Percentiles rank a stretch among this genome's conserved stretches.
Conservation (phyloP, 805 yeast species). For the Maudiozyma saulgeensis region DNA sequence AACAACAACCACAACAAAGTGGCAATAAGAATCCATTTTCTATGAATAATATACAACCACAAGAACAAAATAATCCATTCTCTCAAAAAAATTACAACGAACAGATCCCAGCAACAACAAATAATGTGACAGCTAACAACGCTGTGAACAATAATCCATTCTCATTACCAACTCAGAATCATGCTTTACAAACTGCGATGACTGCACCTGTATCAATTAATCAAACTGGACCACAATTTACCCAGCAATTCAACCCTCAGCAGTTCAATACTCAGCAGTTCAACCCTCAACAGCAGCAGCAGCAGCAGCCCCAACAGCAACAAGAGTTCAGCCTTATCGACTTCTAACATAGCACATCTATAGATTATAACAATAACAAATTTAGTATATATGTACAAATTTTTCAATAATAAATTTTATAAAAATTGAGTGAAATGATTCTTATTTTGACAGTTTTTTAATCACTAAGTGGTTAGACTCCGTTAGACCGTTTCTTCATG, state of each 20-base stretch:
- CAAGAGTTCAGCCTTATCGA: constrained; percentile 19
- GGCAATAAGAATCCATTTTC: constrained; percentile 34
- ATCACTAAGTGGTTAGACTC: not conserved
- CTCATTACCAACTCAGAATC: constrained; percentile 1
- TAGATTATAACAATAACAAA: not conserved
- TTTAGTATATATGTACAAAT: no score
- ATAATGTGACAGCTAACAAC: not conserved
- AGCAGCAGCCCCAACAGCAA: constrained; percentile 6
- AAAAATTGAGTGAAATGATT: not conserved
- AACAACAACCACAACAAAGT: constrained; percentile 4
- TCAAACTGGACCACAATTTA: not conserved
- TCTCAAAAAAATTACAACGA: constrained; percentile 9
- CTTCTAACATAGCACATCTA: constrained; percentile 11
- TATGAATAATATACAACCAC: constrained; percentile 14
- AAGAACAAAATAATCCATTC: constrained; percentile 8
- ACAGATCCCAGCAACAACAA: not conserved
- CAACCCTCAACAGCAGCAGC: constrained; percentile 12
- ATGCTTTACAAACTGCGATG: not conserved
- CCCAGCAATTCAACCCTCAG: not conserved
- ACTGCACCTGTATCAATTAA: not conserved
- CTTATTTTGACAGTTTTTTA: no score
- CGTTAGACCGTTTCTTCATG: not conserved
- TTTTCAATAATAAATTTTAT: no score
- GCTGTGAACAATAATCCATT: constrained; percentile 1
- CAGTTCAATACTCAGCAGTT: not conserved